Base-by-base conservation (phyloP, 2,329 filamentous ascomycete species). In the Nectriaceae sp. region DNA sequence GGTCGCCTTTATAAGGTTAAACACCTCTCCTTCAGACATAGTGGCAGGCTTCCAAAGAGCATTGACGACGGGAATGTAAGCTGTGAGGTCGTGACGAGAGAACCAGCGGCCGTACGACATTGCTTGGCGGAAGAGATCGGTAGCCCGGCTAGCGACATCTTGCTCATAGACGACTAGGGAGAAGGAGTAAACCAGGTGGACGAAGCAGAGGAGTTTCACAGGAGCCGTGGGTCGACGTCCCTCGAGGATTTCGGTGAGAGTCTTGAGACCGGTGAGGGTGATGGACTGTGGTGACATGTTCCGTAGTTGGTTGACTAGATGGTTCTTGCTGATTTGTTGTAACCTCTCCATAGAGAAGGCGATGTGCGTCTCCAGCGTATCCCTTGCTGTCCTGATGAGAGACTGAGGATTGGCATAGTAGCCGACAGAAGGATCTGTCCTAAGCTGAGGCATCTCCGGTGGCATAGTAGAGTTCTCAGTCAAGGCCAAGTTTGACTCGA, bases 111-210 rank as follows among this genome's bases (percentile, higher is more conserved):
- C 61, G 55, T 81, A 82, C 8, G 66, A 62, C 18, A 78, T 57
- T 6, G 75, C 73, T 57, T 80, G 78, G 2, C 62, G 57, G 53
- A 79, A 82, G 6, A 82, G 63, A 15, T 69, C 61, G 15, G 60
- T 65, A 20, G 68, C 71, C 41, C 67, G 69, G 6, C 48, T 49
- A 11, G 57, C 41, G 4, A 72, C 64, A 22, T 73, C 69, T 42
- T 72, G 67, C 55, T 72, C 73, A 45, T 77, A 70, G 4, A 77
- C 57, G 13, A 77, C 67, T 10, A 79, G 54, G 4, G 74, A 78
- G 31, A 81, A 69, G 11, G 77, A 74, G 53, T 79, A 80, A 20
- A 76, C 66, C 18, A 82, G 53, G 46, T 82, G 78, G 24, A 80
- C 60, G 50, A 82, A 75, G 57, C 77, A 81, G 2, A 82, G 57